Conservation (phyloP, 345 rosid species). For the Camelina neglecta region DNA sequence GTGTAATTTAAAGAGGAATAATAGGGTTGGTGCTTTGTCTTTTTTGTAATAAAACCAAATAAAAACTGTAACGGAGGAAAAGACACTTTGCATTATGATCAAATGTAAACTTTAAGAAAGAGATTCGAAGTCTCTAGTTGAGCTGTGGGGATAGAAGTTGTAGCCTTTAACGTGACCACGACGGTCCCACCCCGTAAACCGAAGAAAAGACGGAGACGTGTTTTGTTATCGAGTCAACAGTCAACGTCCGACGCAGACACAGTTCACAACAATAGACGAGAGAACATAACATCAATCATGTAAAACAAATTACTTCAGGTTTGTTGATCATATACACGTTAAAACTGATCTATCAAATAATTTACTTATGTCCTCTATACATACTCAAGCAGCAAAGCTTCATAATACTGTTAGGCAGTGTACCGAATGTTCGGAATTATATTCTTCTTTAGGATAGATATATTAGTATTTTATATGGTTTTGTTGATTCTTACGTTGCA, state of each 20-base stretch:
- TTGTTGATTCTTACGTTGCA: neutral
- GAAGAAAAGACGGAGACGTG: slow-evolving; percentile 37
- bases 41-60: slow-evolving; percentile 39
- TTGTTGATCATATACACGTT: slow-evolving; percentile 15
- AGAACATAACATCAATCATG: neutral
- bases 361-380: neutral
- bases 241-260: slow-evolving; percentile 41
- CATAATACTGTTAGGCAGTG: neutral
- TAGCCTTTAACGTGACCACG: slow-evolving; percentile 31
- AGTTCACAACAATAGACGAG: slow-evolving; percentile 1
- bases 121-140: slow-evolving; percentile 43
- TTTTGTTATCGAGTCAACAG: slow-evolving; percentile 35
- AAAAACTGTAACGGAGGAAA: slow-evolving; percentile 31
- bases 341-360: neutral
- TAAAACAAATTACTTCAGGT: neutral
- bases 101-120: slow-evolving; percentile 38
- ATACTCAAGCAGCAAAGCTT: neutral
- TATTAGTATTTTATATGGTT: neutral
- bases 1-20: neutral
- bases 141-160: slow-evolving; percentile 41
- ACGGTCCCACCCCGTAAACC: slow-evolving; percentile 25
- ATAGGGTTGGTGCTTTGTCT: slow-evolving; percentile 39
- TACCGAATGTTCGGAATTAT: slow-evolving; percentile 19
- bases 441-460: neutral
- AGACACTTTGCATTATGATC: slow-evolving; percentile 43